Base-by-base conservation (phyloP, 768 basidiomycete genomes). In the Mycena floridula region DNA sequence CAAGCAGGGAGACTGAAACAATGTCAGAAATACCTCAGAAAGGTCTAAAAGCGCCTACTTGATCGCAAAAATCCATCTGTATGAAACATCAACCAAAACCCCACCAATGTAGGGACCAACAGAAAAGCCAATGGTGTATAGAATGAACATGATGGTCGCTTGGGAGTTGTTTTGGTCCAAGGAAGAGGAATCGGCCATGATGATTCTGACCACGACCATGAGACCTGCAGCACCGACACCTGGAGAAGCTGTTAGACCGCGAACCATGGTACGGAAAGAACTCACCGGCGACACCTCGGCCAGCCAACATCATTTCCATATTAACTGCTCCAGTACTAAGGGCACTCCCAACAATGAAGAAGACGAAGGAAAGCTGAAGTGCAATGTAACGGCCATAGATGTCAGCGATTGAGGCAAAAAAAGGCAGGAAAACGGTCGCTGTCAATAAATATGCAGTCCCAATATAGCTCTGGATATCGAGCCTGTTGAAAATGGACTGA, bases 11-110 rank as follows among this genome's bases (percentile, higher is more conserved):
- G 54, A 46, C 74, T 75, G 42, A 32, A 12, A 27, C 23, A 3
- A 49, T 45, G 21, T 45, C 20, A n/a, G 11, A 40, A 11, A 42
- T 15, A 37, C 23, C 11, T 41, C 18, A 16, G 42, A 25, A 23
- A 21, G 13, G 1, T 11, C 13, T 13, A 38, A 36, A 32, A 32
- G 9, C 6, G 45, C 72, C 48, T 38, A 73, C 73, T 78, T 78
- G 60, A 78, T 76, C 3, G 66, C 76, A 47, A 77, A 78, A 13
- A 77, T 67, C 76, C 74, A 78, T 18, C 76, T 66, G 55, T 73
- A 77, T 40, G 57, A 69, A 7, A 65, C 54, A 2, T 54, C 49
- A 2, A 67, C 55, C 12, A 77, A 54, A 21, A 49, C 65, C 7
- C 74, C 74, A 5, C 70, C 70, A 40, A 75, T 65, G 35, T 68